These are phyloP conservation scores for Tolypocladium nubicola DNA, from an alignment of 2,329 filamentous ascomycete genomes.

Conservation along the genomic window DNA sequence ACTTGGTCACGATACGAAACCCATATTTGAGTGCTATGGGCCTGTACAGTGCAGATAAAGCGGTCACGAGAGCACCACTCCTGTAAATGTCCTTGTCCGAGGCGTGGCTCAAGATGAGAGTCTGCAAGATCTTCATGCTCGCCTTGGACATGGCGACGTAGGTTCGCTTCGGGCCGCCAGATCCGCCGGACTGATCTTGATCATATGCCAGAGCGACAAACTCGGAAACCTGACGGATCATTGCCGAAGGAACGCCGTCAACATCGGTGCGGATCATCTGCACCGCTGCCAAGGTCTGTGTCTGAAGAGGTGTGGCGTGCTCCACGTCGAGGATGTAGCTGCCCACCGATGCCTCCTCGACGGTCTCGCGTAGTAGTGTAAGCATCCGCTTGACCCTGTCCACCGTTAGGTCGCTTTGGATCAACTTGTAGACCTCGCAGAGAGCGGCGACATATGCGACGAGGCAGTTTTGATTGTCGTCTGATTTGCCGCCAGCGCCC, in stretches of 20 bases:
- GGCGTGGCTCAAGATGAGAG: constrained; percentile 48
- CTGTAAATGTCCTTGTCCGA: constrained; percentile 57
- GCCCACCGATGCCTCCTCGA: constrained; percentile 58
- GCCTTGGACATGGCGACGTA: constrained; percentile 85
- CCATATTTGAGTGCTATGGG: constrained; percentile 73
- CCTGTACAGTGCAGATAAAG: constrained; percentile 55
- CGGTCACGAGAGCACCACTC: constrained; percentile 53
- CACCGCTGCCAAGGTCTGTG: constrained; percentile 55
- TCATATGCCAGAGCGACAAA: constrained; percentile 62
- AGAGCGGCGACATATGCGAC: constrained; percentile 73
- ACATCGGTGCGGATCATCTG: constrained; percentile 58
- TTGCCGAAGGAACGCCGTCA: constrained; percentile 51
- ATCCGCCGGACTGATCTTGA: constrained; percentile 20
- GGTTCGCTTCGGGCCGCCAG: constrained; percentile 48
- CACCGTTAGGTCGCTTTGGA: constrained; percentile 51
- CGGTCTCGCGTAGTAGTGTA: constrained; percentile 56
- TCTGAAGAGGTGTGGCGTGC: constrained; percentile 62
- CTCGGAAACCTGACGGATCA: constrained; percentile 59
- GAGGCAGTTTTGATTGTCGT: constrained; percentile 71
- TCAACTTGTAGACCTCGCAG: constrained; percentile 67
- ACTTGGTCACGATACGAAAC: constrained; percentile 62
- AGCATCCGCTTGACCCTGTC: constrained; percentile 59
- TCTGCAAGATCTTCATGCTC: constrained; percentile 60
- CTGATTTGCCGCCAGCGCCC: constrained; percentile 22
- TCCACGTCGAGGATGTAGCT: constrained; percentile 65